Conservation (phyloP, 1,139 yeast species). For the Taiozyma sp. region DNA sequence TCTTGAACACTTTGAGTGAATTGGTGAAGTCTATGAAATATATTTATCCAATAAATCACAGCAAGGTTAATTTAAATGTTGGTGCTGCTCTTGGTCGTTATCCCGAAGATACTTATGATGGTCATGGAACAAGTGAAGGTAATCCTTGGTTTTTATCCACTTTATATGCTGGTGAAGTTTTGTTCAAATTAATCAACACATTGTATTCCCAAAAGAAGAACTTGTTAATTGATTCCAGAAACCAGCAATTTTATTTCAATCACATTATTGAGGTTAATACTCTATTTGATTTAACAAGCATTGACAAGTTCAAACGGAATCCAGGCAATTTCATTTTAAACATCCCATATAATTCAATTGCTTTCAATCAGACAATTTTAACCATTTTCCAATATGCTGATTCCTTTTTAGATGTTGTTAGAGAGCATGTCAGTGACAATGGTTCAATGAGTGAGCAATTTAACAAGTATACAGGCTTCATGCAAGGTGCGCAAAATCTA, state of each 20-base stretch:
- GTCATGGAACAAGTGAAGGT: conserved; percentile 68
- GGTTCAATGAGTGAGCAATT: conserved; percentile 91
- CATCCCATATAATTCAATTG: conserved; percentile 40
- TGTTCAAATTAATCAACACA: conserved; percentile 34
- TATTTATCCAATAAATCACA: conserved; percentile 71
- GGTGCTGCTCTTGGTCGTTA: conserved; percentile 88
- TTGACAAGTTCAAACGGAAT: conserved; percentile 3
- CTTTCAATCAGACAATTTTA: conserved; percentile 40
- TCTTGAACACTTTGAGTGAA: conserved; percentile 54
- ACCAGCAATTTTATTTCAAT: conserved; percentile 23
- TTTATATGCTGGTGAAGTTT: conserved; percentile 57
- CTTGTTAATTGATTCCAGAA: conserved; percentile 24
- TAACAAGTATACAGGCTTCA: conserved; percentile 71
- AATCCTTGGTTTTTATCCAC: conserved; percentile 97
- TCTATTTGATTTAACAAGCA: background rate
- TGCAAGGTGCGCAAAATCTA: conserved; percentile 83
- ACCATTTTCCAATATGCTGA: conserved; percentile 62
- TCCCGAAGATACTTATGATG: conserved; percentile 91
- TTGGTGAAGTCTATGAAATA: conserved; percentile 63
- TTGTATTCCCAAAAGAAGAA: conserved; percentile 31
- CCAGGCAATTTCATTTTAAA: conserved; percentile 11
- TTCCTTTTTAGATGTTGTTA: conserved; percentile 67
- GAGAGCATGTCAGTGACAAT: conserved; percentile 64
- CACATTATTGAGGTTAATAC: conserved; percentile 23
- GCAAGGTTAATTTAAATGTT: conserved; percentile 34